Conservation (phyloP, 331 rosid genomes). For the Telfairia occidentalis region DNA sequence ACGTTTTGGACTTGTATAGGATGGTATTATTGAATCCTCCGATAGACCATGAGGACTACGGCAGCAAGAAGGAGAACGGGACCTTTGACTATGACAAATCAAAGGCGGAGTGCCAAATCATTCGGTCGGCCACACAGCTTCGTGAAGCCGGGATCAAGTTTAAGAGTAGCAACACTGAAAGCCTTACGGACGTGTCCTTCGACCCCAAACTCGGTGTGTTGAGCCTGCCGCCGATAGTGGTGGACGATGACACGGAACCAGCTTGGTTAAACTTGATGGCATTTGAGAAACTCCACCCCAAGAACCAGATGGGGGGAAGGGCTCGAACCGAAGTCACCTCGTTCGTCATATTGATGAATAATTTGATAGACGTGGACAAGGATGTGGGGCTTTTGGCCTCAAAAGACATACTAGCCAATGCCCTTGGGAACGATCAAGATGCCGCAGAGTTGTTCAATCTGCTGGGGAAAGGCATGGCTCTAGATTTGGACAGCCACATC, state of each 20-base stretch:
- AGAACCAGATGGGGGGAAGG: too few relatives aligned
- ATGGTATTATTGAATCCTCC: too few relatives aligned
- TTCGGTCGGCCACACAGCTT: not conserved
- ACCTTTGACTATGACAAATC: too few relatives aligned
- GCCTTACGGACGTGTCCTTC: not conserved
- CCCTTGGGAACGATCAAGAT: not conserved
- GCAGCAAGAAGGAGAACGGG: too few relatives aligned
- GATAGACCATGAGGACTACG: too few relatives aligned
- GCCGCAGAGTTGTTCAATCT: not conserved
- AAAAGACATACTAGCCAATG: not conserved
- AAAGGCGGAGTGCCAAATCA: not conserved
- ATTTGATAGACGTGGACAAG: not conserved
- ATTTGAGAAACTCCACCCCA: not conserved
- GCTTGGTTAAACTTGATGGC: not conserved
- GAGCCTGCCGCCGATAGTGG: not conserved
- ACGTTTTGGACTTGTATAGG: not conserved
- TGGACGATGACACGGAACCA: not conserved
- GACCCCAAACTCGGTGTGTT: not conserved
- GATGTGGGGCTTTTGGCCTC: not conserved
- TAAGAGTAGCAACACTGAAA: fast-evolving
- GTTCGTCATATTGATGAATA: not conserved
- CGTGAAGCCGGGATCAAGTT: not conserved
- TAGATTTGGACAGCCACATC: not conserved
- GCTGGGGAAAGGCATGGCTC: not conserved
- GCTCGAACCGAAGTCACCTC: not conserved